phyloP scores from a whole-genome alignment of 257 asterid species.

The Nicotiana tabacum region DNA sequence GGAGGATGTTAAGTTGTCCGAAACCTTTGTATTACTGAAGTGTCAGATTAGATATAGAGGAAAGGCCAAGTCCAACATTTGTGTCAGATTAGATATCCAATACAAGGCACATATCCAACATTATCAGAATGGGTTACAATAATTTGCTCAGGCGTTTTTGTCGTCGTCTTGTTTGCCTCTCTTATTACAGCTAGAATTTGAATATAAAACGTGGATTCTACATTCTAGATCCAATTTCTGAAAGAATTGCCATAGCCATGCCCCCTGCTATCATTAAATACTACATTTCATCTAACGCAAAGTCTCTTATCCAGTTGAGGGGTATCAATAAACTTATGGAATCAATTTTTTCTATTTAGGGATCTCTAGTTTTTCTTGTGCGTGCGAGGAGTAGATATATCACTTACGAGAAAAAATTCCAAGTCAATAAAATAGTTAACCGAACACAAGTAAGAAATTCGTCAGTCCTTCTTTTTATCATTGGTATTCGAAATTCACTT shows the following conservation, averaged over 20 bases:
- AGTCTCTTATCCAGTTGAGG: background rate
- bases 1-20: background rate
- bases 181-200: background rate
- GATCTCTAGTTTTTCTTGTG: no score
- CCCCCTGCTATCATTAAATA: background rate
- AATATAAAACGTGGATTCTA: background rate
- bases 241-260: background rate
- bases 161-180: background rate
- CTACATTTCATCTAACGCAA: background rate
- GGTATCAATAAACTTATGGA: background rate
- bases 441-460: no score
- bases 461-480: no score
- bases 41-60: background rate
- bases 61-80: background rate
- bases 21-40: background rate
- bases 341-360: no score
- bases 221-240: background rate
- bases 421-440: no score
- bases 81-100: background rate
- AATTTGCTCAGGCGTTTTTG: background rate
- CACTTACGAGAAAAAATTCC: no score
- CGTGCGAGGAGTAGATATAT: no score
- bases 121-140: conserved; percentile 1
- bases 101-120: background rate
- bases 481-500: no score